These are phyloP conservation scores for Mycena polygramma DNA, from an alignment of 768 basidiomycete species.

Conservation along the genomic window DNA sequence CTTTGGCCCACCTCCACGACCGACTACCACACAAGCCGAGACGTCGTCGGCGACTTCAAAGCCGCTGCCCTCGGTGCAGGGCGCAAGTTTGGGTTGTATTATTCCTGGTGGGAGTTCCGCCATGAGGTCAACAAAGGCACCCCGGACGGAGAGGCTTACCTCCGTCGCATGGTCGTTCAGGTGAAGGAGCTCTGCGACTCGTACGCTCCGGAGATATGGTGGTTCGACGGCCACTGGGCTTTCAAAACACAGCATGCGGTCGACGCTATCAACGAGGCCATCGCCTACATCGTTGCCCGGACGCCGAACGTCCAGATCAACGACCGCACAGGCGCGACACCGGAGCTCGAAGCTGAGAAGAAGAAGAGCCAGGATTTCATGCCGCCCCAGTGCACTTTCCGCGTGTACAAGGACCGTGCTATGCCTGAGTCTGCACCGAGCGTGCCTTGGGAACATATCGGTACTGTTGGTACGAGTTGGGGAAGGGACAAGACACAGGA, in stretches of 20 bases:
- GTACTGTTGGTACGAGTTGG: constrained; percentile 14
- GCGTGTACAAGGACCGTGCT: constrained; percentile 16
- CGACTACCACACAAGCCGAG: constrained; percentile 9
- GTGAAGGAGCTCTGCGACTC: constrained; percentile 17
- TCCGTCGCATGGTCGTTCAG: constrained; percentile 18
- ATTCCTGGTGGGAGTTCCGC: constrained; percentile 25
- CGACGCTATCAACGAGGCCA: constrained; percentile 19
- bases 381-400: constrained; percentile 19
- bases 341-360: constrained; percentile 19
- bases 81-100: constrained; percentile 17
- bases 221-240: constrained; percentile 23
- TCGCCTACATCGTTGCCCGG: constrained; percentile 16
- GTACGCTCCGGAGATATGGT: constrained; percentile 17
- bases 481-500: constrained; percentile 14
- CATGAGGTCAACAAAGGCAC: constrained; percentile 13
- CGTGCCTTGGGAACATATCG: constrained; percentile 17
- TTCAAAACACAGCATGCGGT: constrained; percentile 18
- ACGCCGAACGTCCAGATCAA: constrained; percentile 21
- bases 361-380: constrained; percentile 20
- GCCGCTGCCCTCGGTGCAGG: constrained; percentile 8
- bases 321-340: constrained; percentile 17
- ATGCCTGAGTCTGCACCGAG: constrained; percentile 7
- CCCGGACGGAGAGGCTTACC: constrained; percentile 16
- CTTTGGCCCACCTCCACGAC: constrained; percentile 17
- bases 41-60: constrained; percentile 22